Conservation (phyloP, 2,329 filamentous ascomycete species). For the Aspergillus piperis region DNA sequence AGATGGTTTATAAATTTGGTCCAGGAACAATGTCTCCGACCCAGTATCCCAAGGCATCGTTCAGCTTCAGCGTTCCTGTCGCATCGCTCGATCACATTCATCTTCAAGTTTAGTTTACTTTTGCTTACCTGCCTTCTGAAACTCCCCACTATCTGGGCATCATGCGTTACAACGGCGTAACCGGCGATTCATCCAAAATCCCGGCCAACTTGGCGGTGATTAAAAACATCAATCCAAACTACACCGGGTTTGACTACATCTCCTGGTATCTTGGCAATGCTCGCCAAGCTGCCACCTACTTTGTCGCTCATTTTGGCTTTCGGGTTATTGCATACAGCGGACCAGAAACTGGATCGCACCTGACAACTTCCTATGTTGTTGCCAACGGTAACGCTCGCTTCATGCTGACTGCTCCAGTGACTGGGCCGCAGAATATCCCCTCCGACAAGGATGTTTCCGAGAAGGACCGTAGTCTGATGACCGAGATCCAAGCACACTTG, state of each 20-base stretch:
- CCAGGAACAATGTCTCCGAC: no score
- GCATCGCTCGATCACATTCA: no score
- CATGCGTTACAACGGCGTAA: no score
- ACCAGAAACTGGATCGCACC: constrained; percentile 80
- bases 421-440: constrained; percentile 54
- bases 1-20: no score
- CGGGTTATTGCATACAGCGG: constrained; percentile 75
- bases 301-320: constrained; percentile 81
- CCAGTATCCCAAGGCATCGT: no score
- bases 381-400: constrained; percentile 75
- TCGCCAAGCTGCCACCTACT: constrained; percentile 86
- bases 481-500: constrained; percentile 75
- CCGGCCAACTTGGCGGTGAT: no score
- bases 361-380: constrained; percentile 77
- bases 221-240: no score
- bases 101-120: no score
- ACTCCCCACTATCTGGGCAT: no score
- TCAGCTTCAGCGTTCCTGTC: no score
- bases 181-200: no score
- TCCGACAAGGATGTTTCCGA: constrained; percentile 55
- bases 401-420: constrained; percentile 78
- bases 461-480: constrained; percentile 61
- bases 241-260: constrained; percentile 75
- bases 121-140: no score
- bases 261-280: constrained; percentile 94